phyloP scores from a whole-genome alignment of 1,139 yeast genomes.

The Geotrichum fermentans region DNA sequence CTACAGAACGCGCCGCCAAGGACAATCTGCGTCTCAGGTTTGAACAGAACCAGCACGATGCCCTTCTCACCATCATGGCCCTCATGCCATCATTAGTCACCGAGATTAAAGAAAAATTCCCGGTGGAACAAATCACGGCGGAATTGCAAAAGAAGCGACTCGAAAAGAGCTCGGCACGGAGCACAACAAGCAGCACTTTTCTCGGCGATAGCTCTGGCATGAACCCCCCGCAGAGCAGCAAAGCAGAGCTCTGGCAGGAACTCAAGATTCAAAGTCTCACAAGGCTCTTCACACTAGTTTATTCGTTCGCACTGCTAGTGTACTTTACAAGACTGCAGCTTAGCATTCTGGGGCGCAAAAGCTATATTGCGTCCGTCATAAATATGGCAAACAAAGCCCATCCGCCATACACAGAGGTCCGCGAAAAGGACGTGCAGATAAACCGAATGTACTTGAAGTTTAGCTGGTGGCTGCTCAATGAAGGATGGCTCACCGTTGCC shows the following conservation, averaged over 20 bases:
- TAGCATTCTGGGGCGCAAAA: constrained; percentile 80
- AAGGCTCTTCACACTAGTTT: constrained; percentile 65
- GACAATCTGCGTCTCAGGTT: constrained; percentile 57
- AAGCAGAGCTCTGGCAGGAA: constrained; percentile 79
- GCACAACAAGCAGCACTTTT: constrained; percentile 22
- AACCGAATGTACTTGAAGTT: constrained; percentile 83
- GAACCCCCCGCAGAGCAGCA: constrained; percentile 40
- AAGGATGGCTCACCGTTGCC: constrained; percentile 68
- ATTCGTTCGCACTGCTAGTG: constrained; percentile 63
- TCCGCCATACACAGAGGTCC: constrained; percentile 1
- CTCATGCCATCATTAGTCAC: constrained; percentile 70
- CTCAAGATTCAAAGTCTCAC: constrained; percentile 69
- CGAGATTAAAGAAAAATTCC: constrained; percentile 57
- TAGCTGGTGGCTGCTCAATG: constrained; percentile 91
- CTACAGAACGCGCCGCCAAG: constrained; percentile 70
- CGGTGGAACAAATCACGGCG: constrained; percentile 69
- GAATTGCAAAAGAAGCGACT: constrained; percentile 61
- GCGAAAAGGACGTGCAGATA: constrained; percentile 36
- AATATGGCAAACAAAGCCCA: constrained; percentile 32
- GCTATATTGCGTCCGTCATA: constrained; percentile 75
- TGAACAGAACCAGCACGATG: constrained; percentile 88
- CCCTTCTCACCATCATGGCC: constrained; percentile 77
- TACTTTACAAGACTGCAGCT: constrained; percentile 79
- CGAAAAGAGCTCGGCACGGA: constrained; percentile 26
- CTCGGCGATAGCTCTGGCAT: constrained; percentile 11